Base-by-base conservation (phyloP, 2,329 filamentous ascomycete genomes). In the Leptographium flavum region DNA sequence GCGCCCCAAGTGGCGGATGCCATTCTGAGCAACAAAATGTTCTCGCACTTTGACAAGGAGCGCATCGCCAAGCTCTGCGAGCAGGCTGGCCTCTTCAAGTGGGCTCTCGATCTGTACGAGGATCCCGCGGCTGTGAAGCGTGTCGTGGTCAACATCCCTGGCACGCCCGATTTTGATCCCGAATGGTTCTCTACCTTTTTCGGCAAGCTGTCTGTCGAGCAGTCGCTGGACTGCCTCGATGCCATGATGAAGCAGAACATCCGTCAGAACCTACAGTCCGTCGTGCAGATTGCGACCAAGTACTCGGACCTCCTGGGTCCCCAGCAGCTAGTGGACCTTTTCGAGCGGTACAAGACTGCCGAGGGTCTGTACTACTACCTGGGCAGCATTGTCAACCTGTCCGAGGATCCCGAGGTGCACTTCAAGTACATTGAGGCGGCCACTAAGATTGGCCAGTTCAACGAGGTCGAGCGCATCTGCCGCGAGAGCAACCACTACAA, bases 401-500 rank as follows among this genome's bases (percentile, higher is more conserved):
- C 86, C 47, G 87, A 96, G 62, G 92, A 96, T 56, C 74, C 83
- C 21, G 92, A 98, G 60, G 92, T 98, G 27, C 84, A 92, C 60
- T 98, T 95, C 79, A 98, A 98, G 73, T 98, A 98, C 65, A 94
- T 98, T 48, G 90, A 98, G 66, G 87, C 92, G 46, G 92, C 93
- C 28, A 94, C 88, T 22, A 84, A 81, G 59, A 93, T 94, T 77
- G 80, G 82, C 27, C 90, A 98, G 64, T 78, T 94, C 58, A 88
- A 86, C 53, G 92, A 98, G 60, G 92, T 98, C 19, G 90, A 98
- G 72, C 84, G 92, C 45, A 90, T 98, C 57, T 96, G 90, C 69
- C 81, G 93, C 50, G 92, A 98, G 63, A 93, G 83, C 72, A 87
- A 83, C 61, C 74, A 75, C 58, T 90, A 87, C 66, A 90, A 95